A percentile compares a stretch with the other conserved stretches of the same genome.
Evolutionary conservation across 225 moss, liverwort and hornwort genomes (phyloP).

Genomic region (Thuidium tamariscinum): DNA sequence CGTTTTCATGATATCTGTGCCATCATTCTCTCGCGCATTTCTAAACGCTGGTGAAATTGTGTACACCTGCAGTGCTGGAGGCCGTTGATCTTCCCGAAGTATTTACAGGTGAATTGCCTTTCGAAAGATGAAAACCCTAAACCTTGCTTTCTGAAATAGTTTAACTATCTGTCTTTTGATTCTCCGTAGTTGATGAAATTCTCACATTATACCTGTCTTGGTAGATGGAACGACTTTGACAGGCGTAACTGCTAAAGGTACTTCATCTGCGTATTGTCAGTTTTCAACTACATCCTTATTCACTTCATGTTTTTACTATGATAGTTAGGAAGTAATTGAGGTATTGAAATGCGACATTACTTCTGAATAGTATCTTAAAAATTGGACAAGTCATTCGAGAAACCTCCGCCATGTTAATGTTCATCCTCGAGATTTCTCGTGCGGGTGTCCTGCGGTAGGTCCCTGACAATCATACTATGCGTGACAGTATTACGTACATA

Average conservation of each 20-base stretch:
- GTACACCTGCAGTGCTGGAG: slow-evolving; percentile 46
- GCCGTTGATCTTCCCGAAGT: slow-evolving; percentile 42
- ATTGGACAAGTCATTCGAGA: background rate
- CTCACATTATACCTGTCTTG: background rate
- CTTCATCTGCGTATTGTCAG: background rate
- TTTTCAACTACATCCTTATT: background rate
- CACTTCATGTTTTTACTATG: background rate
- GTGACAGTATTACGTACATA: background rate
- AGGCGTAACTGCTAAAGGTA: slow-evolving; percentile 32
- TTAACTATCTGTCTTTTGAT: background rate
- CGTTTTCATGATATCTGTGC: background rate
- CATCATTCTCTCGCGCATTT: background rate
- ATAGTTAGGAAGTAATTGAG: background rate
- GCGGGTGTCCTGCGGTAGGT: background rate
- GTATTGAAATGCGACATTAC: background rate
- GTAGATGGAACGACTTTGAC: slow-evolving; percentile 14
- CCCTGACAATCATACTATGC: background rate
- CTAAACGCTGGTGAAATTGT: background rate
- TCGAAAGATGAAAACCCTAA: background rate
- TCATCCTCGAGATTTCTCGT: background rate
- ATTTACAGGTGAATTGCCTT: slow-evolving; percentile 10
- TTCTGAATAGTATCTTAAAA: background rate
- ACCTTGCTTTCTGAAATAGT: background rate
- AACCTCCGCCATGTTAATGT: background rate
- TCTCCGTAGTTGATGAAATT: background rate